Base-by-base conservation (phyloP, 345 rosid genomes). In the Rhodamnia rubescens region DNA sequence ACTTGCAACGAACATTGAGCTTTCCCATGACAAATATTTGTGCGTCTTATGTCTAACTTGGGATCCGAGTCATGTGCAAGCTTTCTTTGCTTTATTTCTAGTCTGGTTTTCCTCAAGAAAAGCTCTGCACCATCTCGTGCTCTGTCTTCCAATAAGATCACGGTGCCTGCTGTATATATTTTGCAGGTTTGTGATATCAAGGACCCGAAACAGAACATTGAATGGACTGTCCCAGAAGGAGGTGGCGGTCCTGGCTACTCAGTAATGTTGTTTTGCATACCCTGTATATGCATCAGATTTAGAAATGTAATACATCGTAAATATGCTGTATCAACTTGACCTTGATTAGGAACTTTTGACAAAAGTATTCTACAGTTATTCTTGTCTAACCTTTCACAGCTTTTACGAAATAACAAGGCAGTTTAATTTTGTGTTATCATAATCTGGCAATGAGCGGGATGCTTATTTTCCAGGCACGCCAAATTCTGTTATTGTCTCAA, bases 221-320 rank as follows among this genome's bases (percentile, higher is more conserved):
- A 94, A 85, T 95, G 99, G 99, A 95, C 97, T 8, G 97, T 95
- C 56, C 98, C 99, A 50, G 99, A 93, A 91, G 99, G 98, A 26
- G 98, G 99, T 5, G 99, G 99, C 18, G 98, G 99, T 42, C 98
- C 98, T 20, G 93, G 95, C 74, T 96, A 95, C 91, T 92, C 98
- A 47, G 88, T 91, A 82, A 92, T 95, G 98, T 96, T 92, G 90
- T 80, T 55, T 85, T 61, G 82, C 53, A 32, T 51, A 42, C 10
- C 29, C 36, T 12, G 44, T 51, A 81, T 52, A 47, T 26, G 20
- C 74, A 27, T 59, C 36, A 59, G 74, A n/a, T 59, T 59, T 59
- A n/a, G 36, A 13, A 16, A 59, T 59, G 74, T 15, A 29, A 7
- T 61, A 42, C 75, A 20, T 29, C 42, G 42, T 29, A 29, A 20